Evolutionary conservation across 768 basidiomycete genomes (phyloP).

Genomic region (Mycena vulgaris): DNA sequence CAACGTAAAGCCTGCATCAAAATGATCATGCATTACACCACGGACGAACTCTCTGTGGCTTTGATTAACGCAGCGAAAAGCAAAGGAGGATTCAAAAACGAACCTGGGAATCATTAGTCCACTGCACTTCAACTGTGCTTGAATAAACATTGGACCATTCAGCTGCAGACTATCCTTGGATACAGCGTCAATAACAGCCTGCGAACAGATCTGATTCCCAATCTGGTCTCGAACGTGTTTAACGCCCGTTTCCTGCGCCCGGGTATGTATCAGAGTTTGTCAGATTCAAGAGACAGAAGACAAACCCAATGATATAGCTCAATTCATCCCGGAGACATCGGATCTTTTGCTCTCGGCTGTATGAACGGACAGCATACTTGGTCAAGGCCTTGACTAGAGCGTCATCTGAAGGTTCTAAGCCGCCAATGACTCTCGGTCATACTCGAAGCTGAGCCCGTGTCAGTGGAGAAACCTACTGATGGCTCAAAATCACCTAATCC

Average conservation of each 20-base stretch:
- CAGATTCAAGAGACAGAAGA: not conserved
- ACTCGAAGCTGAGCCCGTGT: no score
- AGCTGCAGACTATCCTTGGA: not conserved
- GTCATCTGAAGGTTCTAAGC: constrained; percentile 12
- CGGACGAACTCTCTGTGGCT: not conserved
- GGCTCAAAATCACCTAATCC: no score
- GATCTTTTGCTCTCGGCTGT: not conserved
- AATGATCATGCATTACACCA: constrained; percentile 10
- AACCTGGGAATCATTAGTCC: not conserved
- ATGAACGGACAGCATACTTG: constrained; percentile 1
- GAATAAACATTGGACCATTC: not conserved
- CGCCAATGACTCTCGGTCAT: not conserved
- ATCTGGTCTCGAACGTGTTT: not conserved
- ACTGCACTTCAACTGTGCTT: not conserved
- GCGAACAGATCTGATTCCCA: not conserved
- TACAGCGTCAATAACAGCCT: constrained; percentile 11
- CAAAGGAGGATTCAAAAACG: not conserved
- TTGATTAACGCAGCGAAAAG: not conserved
- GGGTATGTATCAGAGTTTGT: not conserved
- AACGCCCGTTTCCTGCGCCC: not conserved
- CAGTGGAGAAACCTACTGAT: no score
- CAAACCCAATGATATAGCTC: not conserved
- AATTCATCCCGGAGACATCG: not conserved
- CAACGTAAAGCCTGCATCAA: constrained; percentile 1
- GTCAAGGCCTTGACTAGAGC: constrained; percentile 2